Evolutionary conservation across 345 rosid species (phyloP), one percentile per base, ranked within the genome.

Genomic region (Boechera stricta): DNA sequence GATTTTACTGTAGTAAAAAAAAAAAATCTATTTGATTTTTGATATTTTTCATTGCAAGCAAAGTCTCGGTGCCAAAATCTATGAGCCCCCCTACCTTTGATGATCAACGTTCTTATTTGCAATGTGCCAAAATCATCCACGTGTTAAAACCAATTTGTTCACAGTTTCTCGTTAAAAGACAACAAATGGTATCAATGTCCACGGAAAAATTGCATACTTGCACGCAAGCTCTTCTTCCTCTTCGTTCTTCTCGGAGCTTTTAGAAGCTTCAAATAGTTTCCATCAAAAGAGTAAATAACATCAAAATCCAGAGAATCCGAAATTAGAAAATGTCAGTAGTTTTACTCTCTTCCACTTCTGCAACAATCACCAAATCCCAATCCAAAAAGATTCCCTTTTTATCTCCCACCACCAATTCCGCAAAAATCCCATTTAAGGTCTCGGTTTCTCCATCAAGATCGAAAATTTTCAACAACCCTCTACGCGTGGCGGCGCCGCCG

Each of bases 401-500:
- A 68, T 67, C 60, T 29, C 75, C 61, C 56, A 26, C 76, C 24
- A n/a, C 53, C 6, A 39, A 21, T 52, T 69, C 75, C 44, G 9
- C 71, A 12, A 77, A 33, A 26, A 26, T 44, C 61, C 53, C 74
- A 0, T 53, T 12, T 53, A 53, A 4, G 10, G 2, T 79, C 70
- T 54, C 75, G 2, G 1, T 63, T 67, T 76, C 60, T 44, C 77
- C 73, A 52, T 76, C 3, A 45, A 11, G 47, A 64, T 18, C 24
- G 33, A 59, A 41, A 28, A 55, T 69, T 65, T 10, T 64, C 10
- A 7, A 39, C 47, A 24, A 10, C 59, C 85, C 86, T 44, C 44
- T 88, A 12, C 85, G 80, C 5, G 92, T 88, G 8, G 90, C 91
- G 13, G 91, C 97, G 44, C 89, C 92, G 4, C 85, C 89, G 36